Conservation (phyloP, 495 filamentous ascomycete genomes). For the Aspergillus saccharolyticus region DNA sequence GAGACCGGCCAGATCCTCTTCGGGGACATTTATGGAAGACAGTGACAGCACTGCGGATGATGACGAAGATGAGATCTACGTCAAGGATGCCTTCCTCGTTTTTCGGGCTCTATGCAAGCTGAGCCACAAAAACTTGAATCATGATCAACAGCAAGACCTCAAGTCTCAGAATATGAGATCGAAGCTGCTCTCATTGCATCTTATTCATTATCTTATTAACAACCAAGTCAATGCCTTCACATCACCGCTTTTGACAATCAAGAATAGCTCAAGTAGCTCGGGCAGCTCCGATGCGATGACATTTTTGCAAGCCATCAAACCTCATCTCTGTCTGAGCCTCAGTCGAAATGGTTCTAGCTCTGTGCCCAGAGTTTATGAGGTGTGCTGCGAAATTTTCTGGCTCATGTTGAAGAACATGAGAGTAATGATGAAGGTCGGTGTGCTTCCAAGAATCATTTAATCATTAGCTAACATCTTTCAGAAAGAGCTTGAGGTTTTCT, state of each 20-base stretch:
- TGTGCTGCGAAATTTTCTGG: slow-evolving; percentile 97
- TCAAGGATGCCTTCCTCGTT: slow-evolving; percentile 93
- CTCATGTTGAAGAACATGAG: slow-evolving; percentile 91
- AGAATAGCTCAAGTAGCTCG: slow-evolving; percentile 74
- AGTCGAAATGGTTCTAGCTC: slow-evolving; percentile 93
- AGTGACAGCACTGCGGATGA: slow-evolving; percentile 61
- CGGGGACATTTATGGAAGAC: slow-evolving; percentile 44
- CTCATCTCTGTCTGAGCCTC: slow-evolving; percentile 89
- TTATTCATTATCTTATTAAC: slow-evolving; percentile 89
- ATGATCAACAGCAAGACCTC: slow-evolving; percentile 88
- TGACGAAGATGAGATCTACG: slow-evolving; percentile 92
- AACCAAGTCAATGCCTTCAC: slow-evolving; percentile 85
- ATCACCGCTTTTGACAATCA: slow-evolving; percentile 83
- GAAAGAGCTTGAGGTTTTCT: slow-evolving; percentile 97
- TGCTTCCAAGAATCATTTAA: not conserved
- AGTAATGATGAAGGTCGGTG: slow-evolving; percentile 78
- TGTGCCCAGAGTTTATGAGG: slow-evolving; percentile 85
- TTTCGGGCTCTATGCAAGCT: slow-evolving; percentile 97
- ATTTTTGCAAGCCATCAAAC: slow-evolving; percentile 92
- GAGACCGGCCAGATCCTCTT: slow-evolving; percentile 46
- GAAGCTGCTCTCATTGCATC: slow-evolving; percentile 89
- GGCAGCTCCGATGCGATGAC: slow-evolving; percentile 79
- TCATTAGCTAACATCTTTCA: slow-evolving; percentile 28
- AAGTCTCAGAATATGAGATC: slow-evolving; percentile 95
- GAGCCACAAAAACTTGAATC: slow-evolving; percentile 80